phyloP scores from a whole-genome alignment of 2,329 filamentous ascomycete genomes.

The Penicillium concentricum region DNA sequence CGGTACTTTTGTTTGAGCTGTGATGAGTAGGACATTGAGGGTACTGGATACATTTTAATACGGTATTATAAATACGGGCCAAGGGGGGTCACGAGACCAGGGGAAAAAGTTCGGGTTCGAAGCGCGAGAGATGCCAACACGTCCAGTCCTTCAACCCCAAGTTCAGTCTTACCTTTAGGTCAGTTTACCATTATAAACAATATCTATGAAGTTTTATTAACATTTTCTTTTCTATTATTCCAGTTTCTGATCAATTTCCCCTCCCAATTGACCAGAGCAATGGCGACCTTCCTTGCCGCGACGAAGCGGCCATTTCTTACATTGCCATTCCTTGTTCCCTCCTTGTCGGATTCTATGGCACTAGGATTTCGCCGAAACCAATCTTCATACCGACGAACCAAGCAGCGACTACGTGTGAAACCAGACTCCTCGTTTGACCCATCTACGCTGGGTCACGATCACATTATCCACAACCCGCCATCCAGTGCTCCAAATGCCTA shows the following conservation, averaged over 20 bases:
- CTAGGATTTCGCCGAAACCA: conserved; percentile 44
- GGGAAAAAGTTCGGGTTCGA: conserved; percentile 23
- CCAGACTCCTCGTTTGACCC: conserved; percentile 52
- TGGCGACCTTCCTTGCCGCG: conserved; percentile 32
- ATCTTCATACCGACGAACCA: conserved; percentile 52
- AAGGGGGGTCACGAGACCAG: conserved; percentile 22
- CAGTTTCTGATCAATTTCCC: background rate
- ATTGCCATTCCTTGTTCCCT: conserved; percentile 42
- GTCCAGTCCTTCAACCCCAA: background rate
- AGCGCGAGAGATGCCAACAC: conserved; percentile 6
- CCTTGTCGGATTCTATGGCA: conserved; percentile 34
- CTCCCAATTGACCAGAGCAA: conserved; percentile 12
- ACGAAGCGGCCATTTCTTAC: conserved; percentile 36
- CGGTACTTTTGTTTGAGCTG: background rate
- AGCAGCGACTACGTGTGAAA: conserved; percentile 51
- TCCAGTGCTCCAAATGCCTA: conserved; percentile 62
- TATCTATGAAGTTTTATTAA: background rate
- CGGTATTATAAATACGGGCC: conserved; percentile 7
- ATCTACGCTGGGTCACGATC: conserved; percentile 45
- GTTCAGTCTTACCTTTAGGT: background rate
- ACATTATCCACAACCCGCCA: conserved; percentile 67
- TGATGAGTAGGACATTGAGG: fast-evolving
- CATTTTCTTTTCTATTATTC: background rate
- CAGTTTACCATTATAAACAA: background rate
- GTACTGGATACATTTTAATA: background rate